phyloP scores from a whole-genome alignment of 2,329 filamentous ascomycete genomes.

The Xylaria sp. region DNA sequence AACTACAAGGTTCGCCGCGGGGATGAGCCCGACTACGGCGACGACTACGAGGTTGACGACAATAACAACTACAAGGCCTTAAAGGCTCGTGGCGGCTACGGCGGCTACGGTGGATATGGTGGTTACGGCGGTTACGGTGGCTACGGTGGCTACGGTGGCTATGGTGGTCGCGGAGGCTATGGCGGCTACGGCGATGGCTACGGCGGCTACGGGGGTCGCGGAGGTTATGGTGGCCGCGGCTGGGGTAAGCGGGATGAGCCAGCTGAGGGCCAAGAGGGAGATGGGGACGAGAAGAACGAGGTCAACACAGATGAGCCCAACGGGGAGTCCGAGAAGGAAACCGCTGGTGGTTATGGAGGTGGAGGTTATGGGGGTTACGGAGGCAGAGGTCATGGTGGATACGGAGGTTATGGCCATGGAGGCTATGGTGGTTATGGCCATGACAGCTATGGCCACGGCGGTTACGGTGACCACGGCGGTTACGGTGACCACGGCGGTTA shows the following conservation, averaged over 20 bases:
- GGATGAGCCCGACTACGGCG: background rate
- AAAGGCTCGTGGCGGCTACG: background rate
- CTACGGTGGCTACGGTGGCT: background rate
- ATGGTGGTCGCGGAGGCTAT: background rate
- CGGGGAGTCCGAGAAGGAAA: background rate
- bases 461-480: background rate
- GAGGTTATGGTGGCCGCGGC: background rate
- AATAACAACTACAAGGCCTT: background rate
- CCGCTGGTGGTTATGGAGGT: background rate
- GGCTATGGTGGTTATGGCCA: background rate
- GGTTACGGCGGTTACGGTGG: background rate
- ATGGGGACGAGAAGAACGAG: background rate
- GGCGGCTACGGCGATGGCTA: background rate
- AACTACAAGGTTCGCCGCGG: conserved; percentile 6
- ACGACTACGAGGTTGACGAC: background rate
- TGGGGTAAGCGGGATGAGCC: background rate
- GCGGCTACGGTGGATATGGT: background rate
- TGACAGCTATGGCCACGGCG: background rate
- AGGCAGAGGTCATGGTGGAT: background rate
- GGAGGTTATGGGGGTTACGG: background rate
- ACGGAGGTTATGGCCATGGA: conserved; percentile 2
- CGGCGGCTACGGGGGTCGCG: background rate
- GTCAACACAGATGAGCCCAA: no score
- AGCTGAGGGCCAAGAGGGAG: background rate
- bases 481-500: no score